A percentile compares a stretch with the other conserved stretches of the same genome.
These are phyloP conservation scores for Termitomyces sp. DNA, from an alignment of 768 basidiomycete genomes.

Conservation along the genomic window DNA sequence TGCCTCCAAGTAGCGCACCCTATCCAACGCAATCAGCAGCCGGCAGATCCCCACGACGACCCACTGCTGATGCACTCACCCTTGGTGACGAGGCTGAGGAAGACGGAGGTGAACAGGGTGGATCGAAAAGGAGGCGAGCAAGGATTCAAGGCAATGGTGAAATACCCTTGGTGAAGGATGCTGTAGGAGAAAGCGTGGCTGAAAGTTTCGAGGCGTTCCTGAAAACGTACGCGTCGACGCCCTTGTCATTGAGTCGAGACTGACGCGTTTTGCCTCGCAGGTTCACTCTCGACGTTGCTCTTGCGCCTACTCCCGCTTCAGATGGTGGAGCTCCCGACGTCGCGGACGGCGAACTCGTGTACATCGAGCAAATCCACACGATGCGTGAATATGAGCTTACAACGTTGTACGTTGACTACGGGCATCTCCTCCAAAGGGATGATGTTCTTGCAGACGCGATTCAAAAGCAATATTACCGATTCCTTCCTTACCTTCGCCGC, in stretches of 20 bases:
- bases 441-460: slow-evolving; percentile 94
- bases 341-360: slow-evolving; percentile 66
- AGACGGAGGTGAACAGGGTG: slow-evolving; percentile 34
- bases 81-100: slow-evolving; percentile 54
- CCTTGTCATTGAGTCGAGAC: slow-evolving; percentile 4
- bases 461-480: slow-evolving; percentile 93
- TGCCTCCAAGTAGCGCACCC: slow-evolving; percentile 50
- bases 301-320: slow-evolving; percentile 78
- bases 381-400: slow-evolving; percentile 95
- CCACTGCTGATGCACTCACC: slow-evolving; percentile 51
- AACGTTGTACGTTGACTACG: slow-evolving; percentile 95
- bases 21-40: slow-evolving; percentile 33
- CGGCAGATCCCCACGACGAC: slow-evolving; percentile 37
- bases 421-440: slow-evolving; percentile 85
- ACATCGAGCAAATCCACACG: slow-evolving; percentile 90
- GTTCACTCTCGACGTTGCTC: slow-evolving; percentile 78
- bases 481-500: slow-evolving; percentile 90
- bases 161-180: slow-evolving; percentile 87
- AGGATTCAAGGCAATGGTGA: slow-evolving; percentile 57
- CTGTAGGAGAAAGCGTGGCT: slow-evolving; percentile 92
- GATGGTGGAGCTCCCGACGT: slow-evolving; percentile 61
- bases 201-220: slow-evolving; percentile 91
- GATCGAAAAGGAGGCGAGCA: slow-evolving; percentile 44
- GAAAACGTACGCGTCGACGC: slow-evolving; percentile 64
- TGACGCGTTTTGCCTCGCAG: slow-evolving; percentile 39